These are phyloP conservation scores for Ustulina deusta DNA, from an alignment of 2,329 filamentous ascomycete genomes.

Conservation along the genomic window DNA sequence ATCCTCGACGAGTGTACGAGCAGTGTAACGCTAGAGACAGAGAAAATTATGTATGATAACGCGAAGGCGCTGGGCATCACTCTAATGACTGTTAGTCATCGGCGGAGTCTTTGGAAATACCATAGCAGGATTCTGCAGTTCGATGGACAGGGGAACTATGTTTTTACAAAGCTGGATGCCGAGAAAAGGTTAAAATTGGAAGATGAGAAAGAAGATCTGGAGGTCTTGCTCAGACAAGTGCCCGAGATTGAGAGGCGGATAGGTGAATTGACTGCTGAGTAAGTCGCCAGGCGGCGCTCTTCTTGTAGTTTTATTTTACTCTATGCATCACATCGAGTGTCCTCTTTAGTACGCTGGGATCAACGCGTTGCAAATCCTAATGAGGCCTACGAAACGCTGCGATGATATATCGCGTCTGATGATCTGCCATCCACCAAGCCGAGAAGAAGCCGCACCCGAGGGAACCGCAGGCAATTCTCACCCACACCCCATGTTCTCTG, in stretches of 20 bases:
- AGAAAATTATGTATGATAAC: slow-evolving; percentile 96
- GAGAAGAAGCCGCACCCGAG: no score
- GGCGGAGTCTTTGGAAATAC: slow-evolving; percentile 95
- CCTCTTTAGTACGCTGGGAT: neutral
- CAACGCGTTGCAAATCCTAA: neutral
- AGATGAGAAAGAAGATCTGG: slow-evolving; percentile 96
- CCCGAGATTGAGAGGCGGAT: slow-evolving; percentile 89
- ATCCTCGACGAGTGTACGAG: slow-evolving; percentile 98
- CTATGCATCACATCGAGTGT: neutral
- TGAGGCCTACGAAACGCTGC: neutral
- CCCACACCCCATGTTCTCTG: no score
- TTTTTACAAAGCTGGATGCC: slow-evolving; percentile 91
- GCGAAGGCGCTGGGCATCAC: slow-evolving; percentile 93
- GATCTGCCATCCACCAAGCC: no score
- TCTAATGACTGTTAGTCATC: slow-evolving; percentile 95
- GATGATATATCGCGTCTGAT: neutral
- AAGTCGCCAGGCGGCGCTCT: neutral
- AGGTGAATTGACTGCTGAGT: slow-evolving; percentile 74
- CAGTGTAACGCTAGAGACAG: slow-evolving; percentile 93
- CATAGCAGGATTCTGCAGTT: slow-evolving; percentile 96
- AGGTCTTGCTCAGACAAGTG: slow-evolving; percentile 84
- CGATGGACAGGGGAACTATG: slow-evolving; percentile 90
- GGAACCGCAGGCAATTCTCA: no score
- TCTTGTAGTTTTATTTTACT: slow-evolving; percentile 12
- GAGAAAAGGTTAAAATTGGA: slow-evolving; percentile 86